phyloP scores from a whole-genome alignment of 2,329 filamentous ascomycete genomes.

The Clonostachys rosea region DNA sequence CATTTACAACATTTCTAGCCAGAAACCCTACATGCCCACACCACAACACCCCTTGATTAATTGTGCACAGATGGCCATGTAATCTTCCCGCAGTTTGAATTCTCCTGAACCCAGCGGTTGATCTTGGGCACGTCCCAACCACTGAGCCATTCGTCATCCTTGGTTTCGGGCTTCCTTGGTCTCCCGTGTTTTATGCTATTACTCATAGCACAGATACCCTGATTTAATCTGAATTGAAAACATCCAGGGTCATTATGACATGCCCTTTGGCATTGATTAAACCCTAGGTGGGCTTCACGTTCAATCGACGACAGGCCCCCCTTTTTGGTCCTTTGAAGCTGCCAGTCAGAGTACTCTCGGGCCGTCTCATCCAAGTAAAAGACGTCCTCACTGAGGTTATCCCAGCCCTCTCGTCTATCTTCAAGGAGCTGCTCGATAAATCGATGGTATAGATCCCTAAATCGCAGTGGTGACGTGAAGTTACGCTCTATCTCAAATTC shows the following conservation, averaged over 20 bases:
- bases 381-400: conserved; percentile 43
- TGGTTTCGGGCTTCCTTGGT: conserved; percentile 20
- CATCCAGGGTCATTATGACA: conserved; percentile 32
- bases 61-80: conserved; percentile 16
- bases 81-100: conserved; percentile 25
- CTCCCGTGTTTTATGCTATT: conserved; percentile 29
- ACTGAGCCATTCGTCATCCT: conserved; percentile 24
- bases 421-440: conserved; percentile 36
- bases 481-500: conserved; percentile 41
- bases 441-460: conserved; percentile 41
- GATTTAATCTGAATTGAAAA: conserved; percentile 33
- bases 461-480: conserved; percentile 24
- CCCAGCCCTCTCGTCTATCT: conserved; percentile 40
- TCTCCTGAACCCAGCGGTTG: conserved; percentile 27
- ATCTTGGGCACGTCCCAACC: conserved; percentile 38
- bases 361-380: conserved; percentile 29
- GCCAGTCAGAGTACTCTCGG: conserved; percentile 20
- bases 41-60: background rate
- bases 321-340: conserved; percentile 22
- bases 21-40: background rate
- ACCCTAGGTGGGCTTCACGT: conserved; percentile 31
- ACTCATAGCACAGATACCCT: conserved; percentile 29
- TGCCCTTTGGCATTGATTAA: conserved; percentile 34
- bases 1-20: background rate
- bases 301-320: conserved; percentile 26